Percentiles rank a stretch among this genome's conserved stretches.
These are phyloP conservation scores for Trametes hirsuta DNA, from an alignment of 1,284 basidiomycete species.

Conservation along the genomic window DNA sequence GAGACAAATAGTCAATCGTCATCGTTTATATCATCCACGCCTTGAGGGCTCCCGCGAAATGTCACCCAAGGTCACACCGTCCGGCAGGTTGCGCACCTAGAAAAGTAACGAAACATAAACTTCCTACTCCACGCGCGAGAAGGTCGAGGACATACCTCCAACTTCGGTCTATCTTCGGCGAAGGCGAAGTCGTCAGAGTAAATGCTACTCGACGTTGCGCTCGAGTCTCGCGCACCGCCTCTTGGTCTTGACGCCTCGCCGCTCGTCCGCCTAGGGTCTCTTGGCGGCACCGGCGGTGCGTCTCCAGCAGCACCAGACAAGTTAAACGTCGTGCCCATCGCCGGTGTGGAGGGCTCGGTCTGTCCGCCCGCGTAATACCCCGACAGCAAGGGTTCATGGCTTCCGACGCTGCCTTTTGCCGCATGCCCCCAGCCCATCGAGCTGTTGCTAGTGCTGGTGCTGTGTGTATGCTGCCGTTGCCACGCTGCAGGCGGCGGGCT, in stretches of 20 bases:
- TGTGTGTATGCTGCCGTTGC: conserved; percentile 30
- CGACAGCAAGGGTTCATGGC: conserved; percentile 65
- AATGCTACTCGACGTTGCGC: conserved; percentile 17
- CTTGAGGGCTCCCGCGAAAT: conserved; percentile 29
- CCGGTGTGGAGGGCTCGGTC: conserved; percentile 31
- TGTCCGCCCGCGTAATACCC: conserved; percentile 40
- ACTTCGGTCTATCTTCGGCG: conserved; percentile 9
- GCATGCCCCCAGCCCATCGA: conserved; percentile 41
- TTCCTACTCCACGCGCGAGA: neutral
- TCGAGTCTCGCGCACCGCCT: neutral
- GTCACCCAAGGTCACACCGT: conserved; percentile 26
- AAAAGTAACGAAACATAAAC: neutral
- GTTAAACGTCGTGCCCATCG: conserved; percentile 19
- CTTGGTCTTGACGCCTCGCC: conserved; percentile 46
- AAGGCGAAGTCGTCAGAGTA: conserved; percentile 13
- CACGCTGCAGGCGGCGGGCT: conserved; percentile 46
- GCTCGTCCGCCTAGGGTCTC: conserved; percentile 41
- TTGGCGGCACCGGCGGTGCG: conserved; percentile 46
- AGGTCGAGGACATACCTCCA: conserved; percentile 9
- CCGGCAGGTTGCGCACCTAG: conserved; percentile 34
- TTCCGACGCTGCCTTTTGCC: conserved; percentile 57
- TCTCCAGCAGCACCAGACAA: conserved; percentile 10
- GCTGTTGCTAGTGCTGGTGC: conserved; percentile 29
- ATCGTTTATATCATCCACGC: conserved; percentile 1
- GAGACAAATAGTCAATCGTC: neutral